Conservation (phyloP, 352 stramenopile genomes). For the Phytopythium oedochilum region DNA sequence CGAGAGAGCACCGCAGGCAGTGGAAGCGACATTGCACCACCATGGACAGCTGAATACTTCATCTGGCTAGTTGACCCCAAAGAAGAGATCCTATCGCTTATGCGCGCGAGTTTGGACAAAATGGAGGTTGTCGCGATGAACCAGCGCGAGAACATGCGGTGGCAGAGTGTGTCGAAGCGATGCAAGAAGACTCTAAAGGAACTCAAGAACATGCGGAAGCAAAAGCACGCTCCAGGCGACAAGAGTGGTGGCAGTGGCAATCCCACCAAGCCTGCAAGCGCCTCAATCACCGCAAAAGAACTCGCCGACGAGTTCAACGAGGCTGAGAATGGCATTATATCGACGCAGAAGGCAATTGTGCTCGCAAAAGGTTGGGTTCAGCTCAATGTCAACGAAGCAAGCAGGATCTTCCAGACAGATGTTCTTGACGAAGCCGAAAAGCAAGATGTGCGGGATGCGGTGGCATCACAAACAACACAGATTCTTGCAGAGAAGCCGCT, state of each 20-base stretch:
- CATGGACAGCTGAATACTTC: constrained; percentile 70
- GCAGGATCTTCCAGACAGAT: constrained; percentile 27
- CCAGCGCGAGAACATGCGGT: constrained; percentile 32
- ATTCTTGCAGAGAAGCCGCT: constrained; percentile 21
- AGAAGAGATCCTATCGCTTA: constrained; percentile 49
- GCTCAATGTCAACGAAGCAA: constrained; percentile 37
- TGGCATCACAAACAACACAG: constrained; percentile 26
- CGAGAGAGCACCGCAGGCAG: constrained; percentile 3
- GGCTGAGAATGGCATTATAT: constrained; percentile 29
- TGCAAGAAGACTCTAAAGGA: constrained; percentile 54
- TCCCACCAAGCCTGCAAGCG: constrained; percentile 10
- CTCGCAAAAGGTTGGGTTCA: constrained; percentile 42
- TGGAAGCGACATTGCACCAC: constrained; percentile 38
- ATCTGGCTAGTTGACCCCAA: constrained; percentile 45
- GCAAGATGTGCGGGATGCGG: constrained; percentile 15
- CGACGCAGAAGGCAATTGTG: constrained; percentile 26
- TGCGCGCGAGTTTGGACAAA: constrained; percentile 29
- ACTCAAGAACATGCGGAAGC: constrained; percentile 35
- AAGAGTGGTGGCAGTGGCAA: not conserved
- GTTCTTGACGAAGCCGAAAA: constrained; percentile 15
- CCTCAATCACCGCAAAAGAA: constrained; percentile 29
- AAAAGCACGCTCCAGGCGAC: constrained; percentile 5
- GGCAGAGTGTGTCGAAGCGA: constrained; percentile 27
- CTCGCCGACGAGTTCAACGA: constrained; percentile 54
- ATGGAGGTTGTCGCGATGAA: constrained; percentile 31